A percentile compares a stretch with the other conserved stretches of the same genome.
phyloP scores from a whole-genome alignment of 2,329 filamentous ascomycete genomes.

The Phialocephala subalpina region DNA sequence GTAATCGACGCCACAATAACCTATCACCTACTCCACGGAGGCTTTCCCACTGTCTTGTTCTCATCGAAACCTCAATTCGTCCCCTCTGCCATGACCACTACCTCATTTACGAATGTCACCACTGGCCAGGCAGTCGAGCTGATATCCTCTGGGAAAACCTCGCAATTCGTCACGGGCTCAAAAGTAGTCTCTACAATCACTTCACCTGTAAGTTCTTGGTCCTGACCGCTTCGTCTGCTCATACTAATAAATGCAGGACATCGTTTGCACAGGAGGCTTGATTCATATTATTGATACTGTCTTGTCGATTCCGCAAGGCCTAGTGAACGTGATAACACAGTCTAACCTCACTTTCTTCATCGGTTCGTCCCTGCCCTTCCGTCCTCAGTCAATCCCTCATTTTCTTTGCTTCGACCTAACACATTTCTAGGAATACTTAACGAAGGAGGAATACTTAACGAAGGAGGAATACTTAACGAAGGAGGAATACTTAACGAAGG shows the following conservation, averaged over 20 bases:
- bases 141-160: slow-evolving; percentile 7
- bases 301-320: slow-evolving; percentile 51
- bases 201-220: slow-evolving; percentile 21
- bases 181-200: slow-evolving; percentile 20
- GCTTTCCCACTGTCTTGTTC: slow-evolving; percentile 24
- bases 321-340: slow-evolving; percentile 16
- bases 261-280: slow-evolving; percentile 61
- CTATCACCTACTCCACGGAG: slow-evolving; percentile 32
- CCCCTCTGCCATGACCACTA: slow-evolving; percentile 22
- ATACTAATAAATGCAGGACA: slow-evolving; percentile 48
- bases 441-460: too few relatives aligned
- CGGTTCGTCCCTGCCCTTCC: not conserved
- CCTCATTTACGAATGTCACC: slow-evolving; percentile 30
- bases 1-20: slow-evolving; percentile 24
- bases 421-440: not conserved
- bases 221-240: not conserved
- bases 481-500: too few relatives aligned
- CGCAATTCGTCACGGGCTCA: slow-evolving; percentile 22
- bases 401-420: not conserved
- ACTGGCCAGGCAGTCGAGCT: slow-evolving; percentile 31
- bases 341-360: slow-evolving; percentile 25
- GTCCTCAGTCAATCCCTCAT: not conserved
- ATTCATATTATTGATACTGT: slow-evolving; percentile 61
- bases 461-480: too few relatives aligned
- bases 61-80: slow-evolving; percentile 26